Evolutionary conservation across 2,329 filamentous ascomycete species (phyloP).

Genomic region (Xylariaceae sp.): DNA sequence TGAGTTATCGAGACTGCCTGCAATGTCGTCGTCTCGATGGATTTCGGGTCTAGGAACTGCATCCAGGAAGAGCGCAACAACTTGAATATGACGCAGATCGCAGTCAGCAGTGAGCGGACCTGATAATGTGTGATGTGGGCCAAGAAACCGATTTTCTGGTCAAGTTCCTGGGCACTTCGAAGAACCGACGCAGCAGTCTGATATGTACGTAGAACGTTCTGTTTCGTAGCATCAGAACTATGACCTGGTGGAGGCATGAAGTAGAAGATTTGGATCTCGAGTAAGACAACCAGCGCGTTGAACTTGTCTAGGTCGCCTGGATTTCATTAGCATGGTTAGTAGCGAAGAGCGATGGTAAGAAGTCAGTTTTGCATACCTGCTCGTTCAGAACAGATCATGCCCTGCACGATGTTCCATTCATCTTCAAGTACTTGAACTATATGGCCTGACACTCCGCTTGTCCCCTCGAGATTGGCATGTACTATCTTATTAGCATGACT

Average conservation of each 20-base stretch:
- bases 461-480: slow-evolving; percentile 42
- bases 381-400: slow-evolving; percentile 41
- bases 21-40: slow-evolving; percentile 9
- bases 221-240: slow-evolving; percentile 37
- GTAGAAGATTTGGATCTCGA: slow-evolving; percentile 52
- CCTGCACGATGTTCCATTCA: slow-evolving; percentile 46
- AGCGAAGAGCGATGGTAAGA: neutral
- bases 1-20: slow-evolving; percentile 36
- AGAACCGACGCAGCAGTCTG: slow-evolving; percentile 45
- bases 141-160: slow-evolving; percentile 36
- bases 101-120: slow-evolving; percentile 43
- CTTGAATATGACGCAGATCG: slow-evolving; percentile 42
- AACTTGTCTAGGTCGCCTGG: slow-evolving; percentile 43
- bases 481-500: slow-evolving; percentile 46
- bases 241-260: slow-evolving; percentile 41
- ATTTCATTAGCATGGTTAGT: slow-evolving; percentile 13
- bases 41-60: slow-evolving; percentile 25
- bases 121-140: slow-evolving; percentile 46
- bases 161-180: slow-evolving; percentile 39
- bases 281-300: slow-evolving; percentile 43
- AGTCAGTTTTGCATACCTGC: slow-evolving; percentile 36
- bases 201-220: slow-evolving; percentile 44
- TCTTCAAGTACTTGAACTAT: slow-evolving; percentile 46
- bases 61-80: slow-evolving; percentile 42
- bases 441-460: slow-evolving; percentile 42